Conservation (phyloP, 768 basidiomycete genomes). For the Coprinopsis marcescibilis region DNA sequence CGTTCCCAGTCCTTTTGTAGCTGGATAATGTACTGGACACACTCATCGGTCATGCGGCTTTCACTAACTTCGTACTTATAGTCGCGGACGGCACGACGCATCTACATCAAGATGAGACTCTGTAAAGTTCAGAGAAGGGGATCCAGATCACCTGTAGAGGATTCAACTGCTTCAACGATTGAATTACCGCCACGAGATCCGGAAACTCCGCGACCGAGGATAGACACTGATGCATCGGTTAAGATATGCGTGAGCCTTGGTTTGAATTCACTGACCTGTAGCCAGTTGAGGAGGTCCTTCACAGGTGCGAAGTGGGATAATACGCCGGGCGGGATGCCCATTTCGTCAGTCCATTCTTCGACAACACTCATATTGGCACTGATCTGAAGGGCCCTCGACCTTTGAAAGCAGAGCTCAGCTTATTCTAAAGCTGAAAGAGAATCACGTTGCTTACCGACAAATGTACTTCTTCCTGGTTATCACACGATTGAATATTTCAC, state of each 20-base stretch:
- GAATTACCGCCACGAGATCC: slow-evolving; percentile 84
- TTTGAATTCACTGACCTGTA: slow-evolving; percentile 49
- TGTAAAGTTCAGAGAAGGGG: not conserved
- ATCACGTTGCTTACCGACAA: slow-evolving; percentile 76
- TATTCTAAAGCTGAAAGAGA: not conserved
- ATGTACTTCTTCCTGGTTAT: slow-evolving; percentile 91
- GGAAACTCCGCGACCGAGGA: slow-evolving; percentile 88
- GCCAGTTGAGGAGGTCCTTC: slow-evolving; percentile 78
- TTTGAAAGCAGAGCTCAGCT: slow-evolving; percentile 17
- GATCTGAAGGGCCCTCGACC: slow-evolving; percentile 86
- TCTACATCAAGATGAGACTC: slow-evolving; percentile 43
- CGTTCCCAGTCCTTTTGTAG: slow-evolving; percentile 98
- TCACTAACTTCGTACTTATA: slow-evolving; percentile 94
- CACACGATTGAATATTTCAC: slow-evolving; percentile 81
- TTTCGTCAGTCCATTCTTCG: slow-evolving; percentile 88
- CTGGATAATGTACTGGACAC: slow-evolving; percentile 88
- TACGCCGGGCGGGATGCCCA: slow-evolving; percentile 75
- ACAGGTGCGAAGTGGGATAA: slow-evolving; percentile 79
- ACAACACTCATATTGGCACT: slow-evolving; percentile 77
- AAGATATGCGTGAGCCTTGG: not conserved
- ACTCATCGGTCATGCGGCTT: slow-evolving; percentile 90
- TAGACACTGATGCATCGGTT: slow-evolving; percentile 47
- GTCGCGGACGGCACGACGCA: slow-evolving; percentile 90
- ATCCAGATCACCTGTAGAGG: slow-evolving; percentile 67
- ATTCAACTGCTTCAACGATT: slow-evolving; percentile 80